Base-by-base conservation (phyloP, 192 early-diverging fungal species). In the Cetraspora pellucida region DNA sequence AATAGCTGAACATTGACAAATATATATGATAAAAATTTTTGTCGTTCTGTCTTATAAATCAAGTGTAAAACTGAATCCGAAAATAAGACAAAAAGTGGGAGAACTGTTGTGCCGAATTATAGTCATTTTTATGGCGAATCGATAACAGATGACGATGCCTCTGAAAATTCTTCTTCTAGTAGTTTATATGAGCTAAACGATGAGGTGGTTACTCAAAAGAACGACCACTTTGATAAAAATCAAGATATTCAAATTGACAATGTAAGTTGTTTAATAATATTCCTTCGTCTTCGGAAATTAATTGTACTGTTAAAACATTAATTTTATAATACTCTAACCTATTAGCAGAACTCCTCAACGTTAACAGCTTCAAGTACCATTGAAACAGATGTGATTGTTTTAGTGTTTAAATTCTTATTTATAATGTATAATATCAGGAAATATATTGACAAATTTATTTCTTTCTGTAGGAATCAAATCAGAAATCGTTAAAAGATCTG, bases 1-100 rank as follows among this genome's bases (percentile, higher is more conserved):
- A 4, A 60, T 60, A 60, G 21, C 27, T 60, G 27, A 60, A 60
- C 58, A 60, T 4, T 19, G 58, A 59, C 58, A 59, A 59, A 11
- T 59, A 59, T 60, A 60, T 60, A 60, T 60, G 58, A 60, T 60
- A 60, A 60, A 60, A 60, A 60, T 25, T 60, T 60, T 60, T 60
- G 58, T n/a, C 58, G n/a, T 60, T 60, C 58, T 60, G 4, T 60
- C 58, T 4, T 4, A 60, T 60, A 60, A 60, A 60, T 60, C 58
- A 60, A 60, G 58, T 5, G 58, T 60, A 60, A 60, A 60, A 60
- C 58, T 60, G 58, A 60, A 60, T 60, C 58, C 58, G 58, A 60
- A 60, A 60, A 59, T 59, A 59, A 19, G 19, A 59, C 58, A 59
- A 59, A 59, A 59, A 59, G n/a, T n/a, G n/a, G n/a, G n/a, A n/a